These are phyloP conservation scores for Schizophyllum amplum DNA, from an alignment of 1,284 basidiomycete genomes.

Conservation along the genomic window DNA sequence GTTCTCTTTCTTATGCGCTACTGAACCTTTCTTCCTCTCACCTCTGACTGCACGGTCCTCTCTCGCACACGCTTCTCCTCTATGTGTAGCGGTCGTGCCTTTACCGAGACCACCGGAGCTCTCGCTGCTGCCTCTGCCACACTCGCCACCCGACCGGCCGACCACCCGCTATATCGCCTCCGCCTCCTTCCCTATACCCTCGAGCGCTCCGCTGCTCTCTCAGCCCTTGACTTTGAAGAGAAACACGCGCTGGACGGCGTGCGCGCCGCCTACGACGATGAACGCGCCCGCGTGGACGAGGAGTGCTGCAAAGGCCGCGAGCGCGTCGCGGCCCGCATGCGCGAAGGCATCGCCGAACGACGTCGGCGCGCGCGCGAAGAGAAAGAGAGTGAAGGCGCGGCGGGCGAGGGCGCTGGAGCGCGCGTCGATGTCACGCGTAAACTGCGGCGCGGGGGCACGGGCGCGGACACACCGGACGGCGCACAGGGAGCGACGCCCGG, in stretches of 20 bases:
- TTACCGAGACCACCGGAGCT: conserved; percentile 43
- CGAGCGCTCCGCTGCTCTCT: conserved; percentile 64
- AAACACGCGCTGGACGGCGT: conserved; percentile 52
- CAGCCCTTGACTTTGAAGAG: conserved; percentile 57
- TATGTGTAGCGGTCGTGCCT: conserved; percentile 38
- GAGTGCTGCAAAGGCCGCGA: conserved; percentile 69
- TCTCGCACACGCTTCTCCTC: conserved; percentile 10
- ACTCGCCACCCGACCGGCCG: conserved; percentile 59
- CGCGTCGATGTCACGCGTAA: conserved; percentile 76
- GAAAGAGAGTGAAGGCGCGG: conserved; percentile 71
- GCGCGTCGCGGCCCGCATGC: conserved; percentile 58
- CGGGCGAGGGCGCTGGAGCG: conserved; percentile 62
- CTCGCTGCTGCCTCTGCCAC: conserved; percentile 50
- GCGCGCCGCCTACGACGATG: conserved; percentile 66
- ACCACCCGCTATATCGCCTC: conserved; percentile 53
- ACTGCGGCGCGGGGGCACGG: conserved; percentile 52
- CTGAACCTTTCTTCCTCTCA: conserved; percentile 1
- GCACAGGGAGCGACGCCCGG: conserved; percentile 24
- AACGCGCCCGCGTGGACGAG: conserved; percentile 66
- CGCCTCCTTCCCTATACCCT: conserved; percentile 63
- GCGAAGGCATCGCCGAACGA: conserved; percentile 79
- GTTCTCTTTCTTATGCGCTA: conserved; percentile 3
- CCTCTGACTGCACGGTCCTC: conserved; percentile 3
- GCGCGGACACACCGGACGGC: conserved; percentile 36
- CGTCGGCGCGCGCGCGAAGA: conserved; percentile 68